Conservation (phyloP, 164 flowering plant species). For the Vitis cinerea region DNA sequence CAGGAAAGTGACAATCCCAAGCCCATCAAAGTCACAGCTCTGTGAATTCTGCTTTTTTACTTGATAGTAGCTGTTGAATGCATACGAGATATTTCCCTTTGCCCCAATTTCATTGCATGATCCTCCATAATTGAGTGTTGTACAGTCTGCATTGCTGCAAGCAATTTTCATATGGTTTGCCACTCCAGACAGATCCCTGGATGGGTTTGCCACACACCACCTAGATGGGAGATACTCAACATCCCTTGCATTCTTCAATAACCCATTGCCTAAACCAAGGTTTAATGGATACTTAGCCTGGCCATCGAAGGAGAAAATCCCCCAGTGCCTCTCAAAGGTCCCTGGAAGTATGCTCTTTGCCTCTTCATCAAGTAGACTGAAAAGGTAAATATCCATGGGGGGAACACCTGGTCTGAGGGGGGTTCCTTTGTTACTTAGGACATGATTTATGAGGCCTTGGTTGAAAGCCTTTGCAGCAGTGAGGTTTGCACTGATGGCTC, state of each 20-base stretch:
- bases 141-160: slow-evolving; percentile 83
- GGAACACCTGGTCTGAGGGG: slow-evolving; percentile 80
- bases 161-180: slow-evolving; percentile 68
- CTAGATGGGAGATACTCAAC: slow-evolving; percentile 82
- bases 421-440: slow-evolving; percentile 72
- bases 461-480: slow-evolving; percentile 80
- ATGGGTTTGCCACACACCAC: slow-evolving; percentile 90
- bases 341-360: slow-evolving; percentile 80
- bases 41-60: slow-evolving; percentile 59
- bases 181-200: slow-evolving; percentile 55
- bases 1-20: slow-evolving; percentile 79
- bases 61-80: slow-evolving; percentile 94
- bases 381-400: slow-evolving; percentile 80
- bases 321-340: slow-evolving; percentile 96
- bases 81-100: slow-evolving; percentile 84
- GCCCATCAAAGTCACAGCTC: slow-evolving; percentile 89
- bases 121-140: slow-evolving; percentile 79
- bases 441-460: slow-evolving; percentile 74
- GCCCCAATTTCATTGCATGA: slow-evolving; percentile 84
- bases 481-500: slow-evolving; percentile 71
- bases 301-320: slow-evolving; percentile 89
- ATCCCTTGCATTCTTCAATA: slow-evolving; percentile 64
- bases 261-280: slow-evolving; percentile 65
- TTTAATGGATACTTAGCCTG: slow-evolving; percentile 76
- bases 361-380: slow-evolving; percentile 84